These are phyloP conservation scores for Tremellales sp. DNA, from an alignment of 1,284 basidiomycete genomes.

Conservation along the genomic window DNA sequence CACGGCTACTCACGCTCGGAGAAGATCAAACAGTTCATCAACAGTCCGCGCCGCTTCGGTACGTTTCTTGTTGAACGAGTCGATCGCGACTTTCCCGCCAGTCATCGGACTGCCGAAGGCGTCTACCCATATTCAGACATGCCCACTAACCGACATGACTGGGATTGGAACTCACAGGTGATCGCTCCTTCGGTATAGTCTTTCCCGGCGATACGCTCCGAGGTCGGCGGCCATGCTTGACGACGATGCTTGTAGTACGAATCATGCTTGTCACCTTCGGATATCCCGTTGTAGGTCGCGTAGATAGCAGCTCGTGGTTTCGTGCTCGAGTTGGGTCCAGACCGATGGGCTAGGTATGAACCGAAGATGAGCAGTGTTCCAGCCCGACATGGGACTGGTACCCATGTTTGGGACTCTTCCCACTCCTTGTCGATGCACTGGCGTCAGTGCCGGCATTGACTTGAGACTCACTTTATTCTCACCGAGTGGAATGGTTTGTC, in stretches of 20 bases:
- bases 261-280: constrained; percentile 38
- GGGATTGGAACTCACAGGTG: constrained; percentile 13
- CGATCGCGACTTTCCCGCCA: constrained; percentile 21
- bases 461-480: not conserved
- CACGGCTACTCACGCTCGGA: constrained; percentile 16
- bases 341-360: constrained; percentile 39
- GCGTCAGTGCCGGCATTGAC: not conserved
- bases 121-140: not conserved
- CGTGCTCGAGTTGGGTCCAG: constrained; percentile 31
- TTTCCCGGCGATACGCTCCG: constrained; percentile 28
- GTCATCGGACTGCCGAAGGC: constrained; percentile 20
- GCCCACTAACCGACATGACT: not conserved
- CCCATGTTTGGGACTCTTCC: constrained; percentile 31
- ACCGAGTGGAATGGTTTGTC: constrained; percentile 22
- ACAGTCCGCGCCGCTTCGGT: constrained; percentile 4
- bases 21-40: constrained; percentile 13
- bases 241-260: constrained; percentile 37
- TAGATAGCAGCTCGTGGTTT: constrained; percentile 35
- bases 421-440: constrained; percentile 9
- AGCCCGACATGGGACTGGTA: constrained; percentile 33
- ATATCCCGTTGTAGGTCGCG: constrained; percentile 36
- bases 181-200: constrained; percentile 34
- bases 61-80: not conserved
- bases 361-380: constrained; percentile 39
- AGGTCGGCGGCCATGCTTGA: constrained; percentile 34